These are phyloP conservation scores for Erysimum pusillum DNA, from an alignment of 441 rosid genomes.

Conservation along the genomic window DNA sequence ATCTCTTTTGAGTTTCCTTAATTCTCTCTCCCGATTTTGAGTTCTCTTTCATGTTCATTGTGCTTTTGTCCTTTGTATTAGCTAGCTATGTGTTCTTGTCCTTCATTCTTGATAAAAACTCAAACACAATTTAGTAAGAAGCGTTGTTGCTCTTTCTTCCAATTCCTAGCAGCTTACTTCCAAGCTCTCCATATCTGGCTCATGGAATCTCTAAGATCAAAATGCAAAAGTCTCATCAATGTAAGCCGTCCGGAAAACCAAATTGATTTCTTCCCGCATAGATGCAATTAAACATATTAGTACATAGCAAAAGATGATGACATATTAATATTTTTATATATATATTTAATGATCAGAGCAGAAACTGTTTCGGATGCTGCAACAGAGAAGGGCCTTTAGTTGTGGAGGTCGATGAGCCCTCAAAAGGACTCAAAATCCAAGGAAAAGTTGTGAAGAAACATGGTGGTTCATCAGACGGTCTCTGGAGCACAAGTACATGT, in stretches of 20 bases:
- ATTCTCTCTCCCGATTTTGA: background rate
- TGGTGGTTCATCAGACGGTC: constrained; percentile 56
- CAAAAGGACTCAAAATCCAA: constrained; percentile 69
- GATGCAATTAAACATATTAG: constrained; percentile 17
- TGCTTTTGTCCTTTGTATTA: constrained; percentile 3
- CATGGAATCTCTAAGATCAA: constrained; percentile 40
- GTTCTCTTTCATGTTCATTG: constrained; percentile 13
- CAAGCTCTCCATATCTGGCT: constrained; percentile 38
- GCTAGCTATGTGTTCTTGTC: constrained; percentile 34
- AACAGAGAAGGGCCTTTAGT: constrained; percentile 13
- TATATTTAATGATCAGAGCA: constrained; percentile 26
- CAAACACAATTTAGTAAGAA: constrained; percentile 33
- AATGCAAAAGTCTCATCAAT: constrained; percentile 33
- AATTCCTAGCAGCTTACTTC: constrained; percentile 37
- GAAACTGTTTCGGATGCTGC: constrained; percentile 35
- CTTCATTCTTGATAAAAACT: constrained; percentile 29
- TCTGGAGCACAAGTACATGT: constrained; percentile 66
- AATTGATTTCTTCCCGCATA: background rate
- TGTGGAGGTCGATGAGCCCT: constrained; percentile 58
- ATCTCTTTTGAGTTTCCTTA: background rate
- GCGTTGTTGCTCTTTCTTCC: constrained; percentile 38
- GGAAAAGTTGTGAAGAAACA: constrained; percentile 58
- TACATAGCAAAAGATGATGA: constrained; percentile 11
- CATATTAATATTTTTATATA: background rate
- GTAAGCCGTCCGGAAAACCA: constrained; percentile 21